Base-by-base conservation (phyloP, 805 yeast genomes). In the Hanseniaspora lindneri region DNA sequence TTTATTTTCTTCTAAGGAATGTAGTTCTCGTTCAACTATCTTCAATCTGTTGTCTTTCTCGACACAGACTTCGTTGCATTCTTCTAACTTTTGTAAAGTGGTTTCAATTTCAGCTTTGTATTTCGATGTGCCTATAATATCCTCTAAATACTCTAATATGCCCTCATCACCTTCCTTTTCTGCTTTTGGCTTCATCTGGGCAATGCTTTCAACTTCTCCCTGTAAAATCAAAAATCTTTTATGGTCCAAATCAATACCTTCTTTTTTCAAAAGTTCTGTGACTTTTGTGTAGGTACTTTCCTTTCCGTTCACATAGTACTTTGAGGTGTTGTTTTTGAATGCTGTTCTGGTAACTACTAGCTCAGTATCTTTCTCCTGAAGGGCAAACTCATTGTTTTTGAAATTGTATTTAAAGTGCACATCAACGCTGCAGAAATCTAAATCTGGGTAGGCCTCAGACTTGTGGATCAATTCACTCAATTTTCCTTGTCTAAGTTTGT, bases 151-250 rank as follows among this genome's bases (percentile, higher is more conserved):
- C 59, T 94, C 99, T 34, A 92, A 66, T 24, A 92, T 68, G 0
- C 99, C 99, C 60, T 92, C 97, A 57, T 89, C 97, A 54, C 77
- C 77, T 47, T 85, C 95, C 44, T 71, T 76, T 58, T 92, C 96
- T 0, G 96, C 97, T 59, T 89, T 92, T 10, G 99, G 83, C 60
- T 89, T 89, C 99, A 92, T 94, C 62, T 92, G 96, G 0, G 98
- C 96, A 59, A 92, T 92, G 54, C 88, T 81, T 66, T 92, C 99
- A 37, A 92, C 98, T 62, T 92, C 99, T 61, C 99, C 99, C 66
- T 92, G 99, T 39, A 92, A 68, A 60, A 92, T 94, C 56, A 92
- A 71, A 58, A 92, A 92, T 56, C 99, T 72, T 60, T 92, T 92
- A 64, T 92, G 98, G 55, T 88, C 94, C 53, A 92, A 70, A 63